Evolutionary conservation across 345 rosid species (phyloP).

Genomic region (Gossypium bickii): DNA sequence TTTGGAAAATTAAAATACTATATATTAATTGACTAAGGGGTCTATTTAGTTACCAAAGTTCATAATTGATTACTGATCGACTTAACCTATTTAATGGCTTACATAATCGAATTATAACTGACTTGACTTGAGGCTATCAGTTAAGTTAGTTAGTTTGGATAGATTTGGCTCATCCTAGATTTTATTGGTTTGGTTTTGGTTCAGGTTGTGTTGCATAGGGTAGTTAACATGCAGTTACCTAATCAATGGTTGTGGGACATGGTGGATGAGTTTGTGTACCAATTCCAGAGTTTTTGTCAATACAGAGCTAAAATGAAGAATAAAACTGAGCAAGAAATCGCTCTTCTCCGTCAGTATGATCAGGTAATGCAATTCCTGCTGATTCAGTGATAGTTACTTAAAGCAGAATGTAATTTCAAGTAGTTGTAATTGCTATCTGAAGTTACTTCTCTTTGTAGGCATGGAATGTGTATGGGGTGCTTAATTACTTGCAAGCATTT

Average conservation of each 20-base stretch:
- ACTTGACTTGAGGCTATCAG: too few relatives aligned
- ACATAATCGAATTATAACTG: too few relatives aligned
- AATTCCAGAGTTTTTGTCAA: slow-evolving; percentile 95
- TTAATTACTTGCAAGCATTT: slow-evolving; percentile 95
- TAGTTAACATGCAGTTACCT: slow-evolving; percentile 93
- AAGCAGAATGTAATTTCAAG: neutral
- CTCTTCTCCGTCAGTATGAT: slow-evolving; percentile 63
- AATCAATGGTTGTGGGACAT: slow-evolving; percentile 99
- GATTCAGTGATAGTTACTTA: neutral
- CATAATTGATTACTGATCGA: too few relatives aligned
- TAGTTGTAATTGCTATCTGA: neutral
- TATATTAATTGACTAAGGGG: too few relatives aligned
- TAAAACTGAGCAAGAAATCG: slow-evolving; percentile 86
- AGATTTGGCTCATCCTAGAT: too few relatives aligned
- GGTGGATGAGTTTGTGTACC: slow-evolving; percentile 99
- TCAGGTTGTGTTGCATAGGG: slow-evolving; percentile 90
- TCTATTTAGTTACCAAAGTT: too few relatives aligned
- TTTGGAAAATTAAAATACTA: too few relatives aligned
- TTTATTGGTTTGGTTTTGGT: neutral
- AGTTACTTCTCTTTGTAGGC: slow-evolving; percentile 39
- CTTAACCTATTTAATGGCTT: too few relatives aligned
- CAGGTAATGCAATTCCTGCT: slow-evolving; percentile 36
- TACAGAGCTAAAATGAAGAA: slow-evolving; percentile 92
- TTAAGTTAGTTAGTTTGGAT: too few relatives aligned
- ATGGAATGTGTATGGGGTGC: slow-evolving; percentile 98